phyloP scores from a whole-genome alignment of 805 yeast species.

The Candida ulmi region DNA sequence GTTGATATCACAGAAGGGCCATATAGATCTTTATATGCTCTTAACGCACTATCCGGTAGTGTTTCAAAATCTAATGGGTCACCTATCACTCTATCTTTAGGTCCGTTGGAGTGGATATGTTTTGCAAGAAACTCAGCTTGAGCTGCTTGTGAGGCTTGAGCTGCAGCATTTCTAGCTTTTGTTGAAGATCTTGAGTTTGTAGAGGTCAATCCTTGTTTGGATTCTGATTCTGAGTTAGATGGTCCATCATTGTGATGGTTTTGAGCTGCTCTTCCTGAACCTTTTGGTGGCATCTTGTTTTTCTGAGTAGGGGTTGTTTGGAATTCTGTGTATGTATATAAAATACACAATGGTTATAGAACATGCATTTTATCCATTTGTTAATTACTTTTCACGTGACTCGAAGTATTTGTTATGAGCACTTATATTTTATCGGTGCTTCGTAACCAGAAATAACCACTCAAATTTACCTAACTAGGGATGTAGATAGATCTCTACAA shows the following conservation, averaged over 20 bases:
- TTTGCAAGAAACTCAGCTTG: conserved; percentile 63
- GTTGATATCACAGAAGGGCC: conserved; percentile 33
- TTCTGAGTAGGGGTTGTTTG: too few relatives aligned
- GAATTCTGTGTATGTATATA: too few relatives aligned
- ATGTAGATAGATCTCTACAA: too few relatives aligned
- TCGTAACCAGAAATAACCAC: too few relatives aligned
- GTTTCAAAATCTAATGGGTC: conserved; percentile 67
- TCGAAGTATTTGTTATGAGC: too few relatives aligned
- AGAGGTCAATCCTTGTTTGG: conserved; percentile 4
- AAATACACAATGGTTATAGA: too few relatives aligned
- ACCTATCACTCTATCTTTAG: conserved; percentile 43
- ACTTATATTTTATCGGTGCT: too few relatives aligned
- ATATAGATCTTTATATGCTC: conserved; percentile 63
- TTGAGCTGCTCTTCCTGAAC: neutral
- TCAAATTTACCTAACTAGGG: too few relatives aligned
- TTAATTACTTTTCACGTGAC: too few relatives aligned
- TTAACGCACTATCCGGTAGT: conserved; percentile 56
- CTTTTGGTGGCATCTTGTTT: conserved; percentile 22
- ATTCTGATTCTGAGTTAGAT: conserved; percentile 21
- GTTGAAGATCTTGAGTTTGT: conserved; percentile 39
- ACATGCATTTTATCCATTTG: too few relatives aligned
- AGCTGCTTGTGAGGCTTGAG: conserved; percentile 67
- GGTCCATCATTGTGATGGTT: conserved; percentile 19
- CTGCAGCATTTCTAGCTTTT: conserved; percentile 53
- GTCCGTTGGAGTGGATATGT: conserved; percentile 72